Conservation (phyloP, 1,139 yeast species). For the Pichia sp. region DNA sequence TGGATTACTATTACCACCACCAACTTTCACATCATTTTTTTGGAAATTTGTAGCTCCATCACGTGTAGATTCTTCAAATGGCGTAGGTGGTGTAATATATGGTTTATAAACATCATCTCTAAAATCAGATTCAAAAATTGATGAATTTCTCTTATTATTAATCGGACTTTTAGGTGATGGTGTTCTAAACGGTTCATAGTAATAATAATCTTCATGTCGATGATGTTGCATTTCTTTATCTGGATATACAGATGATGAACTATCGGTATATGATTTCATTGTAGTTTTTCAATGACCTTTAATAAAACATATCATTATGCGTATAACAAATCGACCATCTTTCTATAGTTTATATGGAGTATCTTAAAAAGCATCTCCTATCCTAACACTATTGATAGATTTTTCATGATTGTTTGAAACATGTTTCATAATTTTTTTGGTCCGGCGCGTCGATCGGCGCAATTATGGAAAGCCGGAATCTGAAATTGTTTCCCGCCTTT, state of each 20-base stretch:
- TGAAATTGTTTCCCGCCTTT: too few relatives aligned
- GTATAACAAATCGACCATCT: too few relatives aligned
- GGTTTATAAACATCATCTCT: conserved; percentile 15
- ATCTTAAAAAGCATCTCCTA: too few relatives aligned
- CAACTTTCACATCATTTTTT: neutral
- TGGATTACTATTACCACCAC: conserved; percentile 13
- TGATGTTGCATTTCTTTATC: neutral
- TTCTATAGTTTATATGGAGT: too few relatives aligned
- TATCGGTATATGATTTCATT: neutral
- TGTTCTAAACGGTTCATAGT: neutral
- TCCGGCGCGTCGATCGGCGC: neutral
- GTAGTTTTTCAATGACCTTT: too few relatives aligned
- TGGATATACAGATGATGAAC: conserved; percentile 20
- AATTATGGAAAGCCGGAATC: too few relatives aligned
- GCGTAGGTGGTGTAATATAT: conserved; percentile 17
- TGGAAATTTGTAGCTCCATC: too few relatives aligned
- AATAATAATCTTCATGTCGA: neutral
- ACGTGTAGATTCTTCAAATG: conserved; percentile 9
- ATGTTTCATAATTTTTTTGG: neutral
- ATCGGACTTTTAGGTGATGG: neutral
- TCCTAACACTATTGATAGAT: too few relatives aligned
- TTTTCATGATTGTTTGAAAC: neutral
- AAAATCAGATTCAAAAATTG: neutral
- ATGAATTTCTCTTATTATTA: neutral
- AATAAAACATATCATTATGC: too few relatives aligned